Evolutionary conservation across 768 basidiomycete species (phyloP), one percentile per base, ranked within the genome.

Genomic region (Fistulinella prunicolor): DNA sequence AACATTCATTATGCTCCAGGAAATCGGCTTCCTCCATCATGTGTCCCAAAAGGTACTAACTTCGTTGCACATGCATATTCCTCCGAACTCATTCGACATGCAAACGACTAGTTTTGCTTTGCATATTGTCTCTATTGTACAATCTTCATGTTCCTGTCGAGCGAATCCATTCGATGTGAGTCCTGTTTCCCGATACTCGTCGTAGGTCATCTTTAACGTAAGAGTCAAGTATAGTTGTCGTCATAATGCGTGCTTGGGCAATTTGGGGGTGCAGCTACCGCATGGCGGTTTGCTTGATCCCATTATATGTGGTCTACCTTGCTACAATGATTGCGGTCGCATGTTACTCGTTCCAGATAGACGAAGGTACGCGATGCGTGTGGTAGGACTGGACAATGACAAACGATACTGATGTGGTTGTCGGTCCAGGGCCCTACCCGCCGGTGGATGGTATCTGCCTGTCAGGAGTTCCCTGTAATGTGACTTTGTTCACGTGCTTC

Each of bases 211-310:
- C 35, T 19, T 39, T 24, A 44, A 42, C 17, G 17, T 26, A 34
- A 38, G 36, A 26, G 17, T 38, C 14, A 30, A 51, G 49, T 9
- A 30, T 36, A 60, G 58, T 58, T 19, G 36, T 58, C 32, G 58
- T 60, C 9, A 40, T 53, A 4, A 42, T 55, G 50, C 56, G 56
- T 5, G 58, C 53, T 29, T 55, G 58, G 56, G 57, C 54, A 6
- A 46, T 50, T 19, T 60, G 57, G 54, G 57, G 57, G 1, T 58
- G 57, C 32, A 41, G 26, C 9, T 39, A 44, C 17, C 44, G 46
- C 16, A 29, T n/a, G 13, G 39, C 46, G 1, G 9, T 46, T n/a
- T 35, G 16, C 14, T 28, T 60, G n/a, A 30, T 59, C 2, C 7
- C 21, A 13, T 12, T 49, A n/a, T 60, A 56, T 23, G 21, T 42